These are phyloP conservation scores for Leersia perrieri DNA, from an alignment of 176 grass and related monocot species.

Conservation along the genomic window DNA sequence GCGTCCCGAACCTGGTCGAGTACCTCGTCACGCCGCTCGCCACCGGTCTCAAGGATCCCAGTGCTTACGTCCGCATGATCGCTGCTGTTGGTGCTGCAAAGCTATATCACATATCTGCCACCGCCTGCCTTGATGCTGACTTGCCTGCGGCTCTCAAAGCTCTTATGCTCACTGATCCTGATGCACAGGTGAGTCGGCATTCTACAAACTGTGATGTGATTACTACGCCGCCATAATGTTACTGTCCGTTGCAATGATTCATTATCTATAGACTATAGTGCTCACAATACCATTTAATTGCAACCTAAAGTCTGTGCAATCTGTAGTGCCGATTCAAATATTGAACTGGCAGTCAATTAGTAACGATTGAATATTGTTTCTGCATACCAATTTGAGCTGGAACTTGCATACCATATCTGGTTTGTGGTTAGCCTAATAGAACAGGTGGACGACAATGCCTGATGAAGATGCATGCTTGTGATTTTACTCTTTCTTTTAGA, in stretches of 20 bases:
- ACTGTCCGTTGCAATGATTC: neutral
- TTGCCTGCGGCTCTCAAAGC: conserved; percentile 78
- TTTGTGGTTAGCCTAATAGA: neutral
- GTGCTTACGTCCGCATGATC: conserved; percentile 82
- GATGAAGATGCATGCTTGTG: neutral
- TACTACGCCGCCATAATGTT: neutral
- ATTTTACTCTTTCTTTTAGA: neutral
- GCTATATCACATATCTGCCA: conserved; percentile 88
- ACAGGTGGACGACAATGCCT: neutral
- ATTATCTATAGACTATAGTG: neutral
- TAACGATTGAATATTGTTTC: neutral
- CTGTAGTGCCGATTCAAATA: conserved; percentile 14
- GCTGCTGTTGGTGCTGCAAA: conserved; percentile 77
- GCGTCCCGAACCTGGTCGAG: conserved; percentile 91
- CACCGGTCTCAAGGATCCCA: conserved; percentile 80
- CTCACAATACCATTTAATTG: neutral
- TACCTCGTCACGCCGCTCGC: conserved; percentile 86
- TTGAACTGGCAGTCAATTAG: conserved; percentile 11
- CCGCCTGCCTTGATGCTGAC: conserved; percentile 85
- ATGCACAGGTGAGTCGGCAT: conserved; percentile 62
- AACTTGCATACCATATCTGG: neutral
- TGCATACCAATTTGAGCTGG: neutral
- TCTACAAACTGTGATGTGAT: conserved; percentile 1
- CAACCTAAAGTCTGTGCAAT: neutral
- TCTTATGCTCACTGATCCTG: conserved; percentile 87